These are phyloP conservation scores for Clitopilus hobsonii DNA, from an alignment of 768 basidiomycete species.

Conservation along the genomic window DNA sequence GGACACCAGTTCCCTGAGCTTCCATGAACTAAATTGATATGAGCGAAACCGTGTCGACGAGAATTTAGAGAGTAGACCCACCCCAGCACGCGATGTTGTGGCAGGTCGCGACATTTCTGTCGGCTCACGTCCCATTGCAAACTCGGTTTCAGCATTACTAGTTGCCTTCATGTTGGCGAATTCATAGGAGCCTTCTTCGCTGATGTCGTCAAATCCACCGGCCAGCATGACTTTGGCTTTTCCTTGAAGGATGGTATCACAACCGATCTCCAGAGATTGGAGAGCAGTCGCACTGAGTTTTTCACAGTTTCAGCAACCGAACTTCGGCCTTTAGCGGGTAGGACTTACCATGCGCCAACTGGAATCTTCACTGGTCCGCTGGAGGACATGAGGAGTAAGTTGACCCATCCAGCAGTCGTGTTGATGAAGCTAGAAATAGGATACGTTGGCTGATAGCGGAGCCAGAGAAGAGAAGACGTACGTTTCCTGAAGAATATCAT, in stretches of 20 bases:
- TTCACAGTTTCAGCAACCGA: slow-evolving; percentile 5
- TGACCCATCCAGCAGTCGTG: slow-evolving; percentile 97
- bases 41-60: not conserved
- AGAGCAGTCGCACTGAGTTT: slow-evolving; percentile 82
- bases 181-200: slow-evolving; percentile 97
- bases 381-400: slow-evolving; percentile 89
- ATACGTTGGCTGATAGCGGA: not conserved
- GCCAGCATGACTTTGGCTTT: slow-evolving; percentile 99
- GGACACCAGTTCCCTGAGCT: slow-evolving; percentile 92
- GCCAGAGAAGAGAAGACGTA: slow-evolving; percentile 43
- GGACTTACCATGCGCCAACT: slow-evolving; percentile 89
- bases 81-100: slow-evolving; percentile 92
- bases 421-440: slow-evolving; percentile 81
- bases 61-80: slow-evolving; percentile 31
- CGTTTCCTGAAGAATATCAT: slow-evolving; percentile 98
- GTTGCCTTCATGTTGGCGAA: slow-evolving; percentile 99
- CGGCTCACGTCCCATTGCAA: slow-evolving; percentile 98
- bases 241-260: slow-evolving; percentile 88
- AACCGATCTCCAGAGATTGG: slow-evolving; percentile 97
- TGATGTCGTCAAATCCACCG: slow-evolving; percentile 97
- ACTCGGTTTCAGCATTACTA: slow-evolving; percentile 93
- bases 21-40: slow-evolving; percentile 76
- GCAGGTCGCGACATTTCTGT: slow-evolving; percentile 98
- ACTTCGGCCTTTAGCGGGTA: not conserved
- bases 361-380: slow-evolving; percentile 99